A percentile compares a stretch with the other conserved stretches of the same genome.
Evolutionary conservation across 768 basidiomycete species (phyloP).

Genomic region (Boletales sp.): DNA sequence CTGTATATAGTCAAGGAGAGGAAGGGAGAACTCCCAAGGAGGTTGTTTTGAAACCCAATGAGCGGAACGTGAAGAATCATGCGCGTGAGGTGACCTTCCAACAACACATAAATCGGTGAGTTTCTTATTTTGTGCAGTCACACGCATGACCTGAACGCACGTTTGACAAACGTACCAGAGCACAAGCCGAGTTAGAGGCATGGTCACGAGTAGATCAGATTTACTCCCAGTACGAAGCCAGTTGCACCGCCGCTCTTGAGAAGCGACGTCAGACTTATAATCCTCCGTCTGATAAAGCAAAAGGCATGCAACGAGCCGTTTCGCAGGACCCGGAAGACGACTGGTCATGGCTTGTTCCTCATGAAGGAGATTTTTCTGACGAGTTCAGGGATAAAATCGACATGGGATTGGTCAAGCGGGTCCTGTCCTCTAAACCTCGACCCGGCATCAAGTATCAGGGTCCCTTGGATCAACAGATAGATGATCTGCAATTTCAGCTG

Average conservation of each 20-base stretch:
- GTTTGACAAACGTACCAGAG: constrained; percentile 31
- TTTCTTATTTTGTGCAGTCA: constrained; percentile 4
- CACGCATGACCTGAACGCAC: constrained; percentile 3
- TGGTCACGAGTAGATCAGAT: constrained; percentile 62
- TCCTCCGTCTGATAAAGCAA: constrained; percentile 44
- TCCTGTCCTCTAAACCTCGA: constrained; percentile 27
- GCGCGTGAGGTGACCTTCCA: constrained; percentile 65
- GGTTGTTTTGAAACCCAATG: constrained; percentile 47
- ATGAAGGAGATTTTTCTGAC: constrained; percentile 39
- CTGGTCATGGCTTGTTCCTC: constrained; percentile 35
- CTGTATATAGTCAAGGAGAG: constrained; percentile 36
- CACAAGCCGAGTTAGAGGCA: constrained; percentile 63
- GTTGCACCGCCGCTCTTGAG: constrained; percentile 45
- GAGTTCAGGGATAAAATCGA: constrained; percentile 33
- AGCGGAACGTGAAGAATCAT: constrained; percentile 73
- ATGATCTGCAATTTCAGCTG: constrained; percentile 52
- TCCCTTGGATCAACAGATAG: constrained; percentile 39
- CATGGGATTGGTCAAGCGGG: constrained; percentile 34
- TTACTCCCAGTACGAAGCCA: constrained; percentile 55
- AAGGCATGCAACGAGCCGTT: constrained; percentile 51
- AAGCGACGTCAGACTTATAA: constrained; percentile 41
- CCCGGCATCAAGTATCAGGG: constrained; percentile 21
- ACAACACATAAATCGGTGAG: constrained; percentile 63
- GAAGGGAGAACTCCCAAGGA: constrained; percentile 19
- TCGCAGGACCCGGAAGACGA: constrained; percentile 37